A percentile compares a stretch with the other conserved stretches of the same genome.
Evolutionary conservation across 768 basidiomycete species (phyloP).

Genomic region (Neoboletus brunneissimus): DNA sequence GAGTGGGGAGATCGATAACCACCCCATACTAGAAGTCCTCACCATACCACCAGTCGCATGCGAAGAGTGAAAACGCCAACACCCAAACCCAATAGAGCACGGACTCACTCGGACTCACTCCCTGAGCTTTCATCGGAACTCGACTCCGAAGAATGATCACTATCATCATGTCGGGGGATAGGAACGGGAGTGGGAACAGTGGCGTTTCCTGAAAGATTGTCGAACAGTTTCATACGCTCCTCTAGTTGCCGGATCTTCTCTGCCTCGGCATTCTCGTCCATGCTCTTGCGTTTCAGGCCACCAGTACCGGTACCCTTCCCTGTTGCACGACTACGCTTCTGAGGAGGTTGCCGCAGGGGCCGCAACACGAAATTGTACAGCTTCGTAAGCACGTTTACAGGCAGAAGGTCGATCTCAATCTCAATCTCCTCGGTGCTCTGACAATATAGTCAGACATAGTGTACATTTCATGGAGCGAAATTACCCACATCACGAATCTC

Average conservation of each 20-base stretch:
- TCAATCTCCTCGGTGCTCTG: conserved; percentile 98
- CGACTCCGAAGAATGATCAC: conserved; percentile 77
- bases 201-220: conserved; percentile 48
- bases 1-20: conserved; percentile 17
- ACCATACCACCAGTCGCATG: conserved; percentile 11
- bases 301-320: conserved; percentile 86
- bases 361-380: conserved; percentile 94
- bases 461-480: conserved; percentile 7
- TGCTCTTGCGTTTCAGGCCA: conserved; percentile 88
- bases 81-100: conserved; percentile 11
- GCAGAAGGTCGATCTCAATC: conserved; percentile 92
- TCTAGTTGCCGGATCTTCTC: conserved; percentile 93
- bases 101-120: conserved; percentile 73
- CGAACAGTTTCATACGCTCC: conserved; percentile 82
- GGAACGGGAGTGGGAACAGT: conserved; percentile 34
- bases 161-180: conserved; percentile 42
- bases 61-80: conserved; percentile 14
- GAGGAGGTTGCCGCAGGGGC: conserved; percentile 65
- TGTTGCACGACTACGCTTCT: conserved; percentile 54
- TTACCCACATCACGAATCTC: conserved; percentile 86
- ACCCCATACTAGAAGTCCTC: conserved; percentile 25
- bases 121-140: conserved; percentile 80
- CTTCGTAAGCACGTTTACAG: conserved; percentile 81
- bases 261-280: conserved; percentile 95
- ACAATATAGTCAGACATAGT: conserved; percentile 14